Percentiles rank a stretch among this genome's conserved stretches.
Evolutionary conservation across 208 protist species (phyloP).

Genomic region (Endotrypanum monterogeii): DNA sequence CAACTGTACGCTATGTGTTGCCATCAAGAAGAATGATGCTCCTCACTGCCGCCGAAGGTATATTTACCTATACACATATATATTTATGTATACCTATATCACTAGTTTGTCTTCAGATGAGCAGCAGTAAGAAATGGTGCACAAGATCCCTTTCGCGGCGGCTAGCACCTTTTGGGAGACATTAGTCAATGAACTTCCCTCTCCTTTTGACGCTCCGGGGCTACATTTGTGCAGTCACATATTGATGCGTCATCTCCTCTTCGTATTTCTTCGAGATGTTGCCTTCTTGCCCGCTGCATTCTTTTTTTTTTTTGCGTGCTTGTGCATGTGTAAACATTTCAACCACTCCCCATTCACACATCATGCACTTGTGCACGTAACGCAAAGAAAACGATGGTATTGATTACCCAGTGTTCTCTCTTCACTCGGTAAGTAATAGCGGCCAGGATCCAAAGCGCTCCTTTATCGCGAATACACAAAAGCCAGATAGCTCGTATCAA

Average conservation of each 20-base stretch:
- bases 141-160: no score
- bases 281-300: background rate
- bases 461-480: slow-evolving; percentile 1
- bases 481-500: background rate
- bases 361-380: background rate
- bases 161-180: no score
- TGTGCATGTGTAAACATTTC: no score
- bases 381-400: background rate
- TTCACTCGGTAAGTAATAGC: background rate
- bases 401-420: background rate
- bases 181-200: background rate
- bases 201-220: background rate
- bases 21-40: background rate
- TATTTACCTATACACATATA: no score
- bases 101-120: background rate
- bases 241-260: background rate
- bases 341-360: background rate
- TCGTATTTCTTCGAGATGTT: background rate
- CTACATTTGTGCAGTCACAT: background rate
- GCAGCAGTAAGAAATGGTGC: background rate
- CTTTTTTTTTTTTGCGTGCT: background rate
- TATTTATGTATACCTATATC: no score
- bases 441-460: background rate
- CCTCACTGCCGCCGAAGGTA: no score
- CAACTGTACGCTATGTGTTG: background rate